A percentile compares a stretch with the other conserved stretches of the same genome.
These are phyloP conservation scores for Phyllosticta citribraziliensis DNA, from an alignment of 2,329 filamentous ascomycete species.

Conservation along the genomic window DNA sequence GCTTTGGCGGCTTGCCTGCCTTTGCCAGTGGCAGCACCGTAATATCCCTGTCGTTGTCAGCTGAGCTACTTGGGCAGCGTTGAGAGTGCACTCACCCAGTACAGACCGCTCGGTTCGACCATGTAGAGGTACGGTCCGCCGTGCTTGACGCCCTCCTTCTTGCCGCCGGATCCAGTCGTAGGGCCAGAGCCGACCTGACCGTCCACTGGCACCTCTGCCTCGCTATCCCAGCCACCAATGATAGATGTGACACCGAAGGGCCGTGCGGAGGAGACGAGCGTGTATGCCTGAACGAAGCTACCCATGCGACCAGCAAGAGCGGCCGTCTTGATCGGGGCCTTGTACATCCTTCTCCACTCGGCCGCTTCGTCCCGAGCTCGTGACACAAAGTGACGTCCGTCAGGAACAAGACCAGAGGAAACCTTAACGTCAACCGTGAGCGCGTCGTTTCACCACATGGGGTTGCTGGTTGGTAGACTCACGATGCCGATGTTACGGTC, in stretches of 20 bases:
- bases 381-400: conserved; percentile 89
- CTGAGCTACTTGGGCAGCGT: neutral
- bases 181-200: conserved; percentile 83
- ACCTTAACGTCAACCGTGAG: conserved; percentile 47
- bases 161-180: conserved; percentile 70
- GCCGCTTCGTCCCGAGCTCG: conserved; percentile 89
- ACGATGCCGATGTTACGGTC: conserved; percentile 92
- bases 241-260: conserved; percentile 96
- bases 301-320: conserved; percentile 90
- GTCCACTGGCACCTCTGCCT: conserved; percentile 75
- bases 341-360: conserved; percentile 87
- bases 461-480: conserved; percentile 31
- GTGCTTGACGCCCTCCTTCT: conserved; percentile 61
- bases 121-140: conserved; percentile 95
- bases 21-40: conserved; percentile 94
- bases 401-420: conserved; percentile 86
- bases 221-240: conserved; percentile 85
- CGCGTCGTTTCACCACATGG: neutral
- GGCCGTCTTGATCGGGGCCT: conserved; percentile 80
- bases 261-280: conserved; percentile 90
- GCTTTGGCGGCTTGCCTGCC: conserved; percentile 94
- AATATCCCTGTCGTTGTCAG: conserved; percentile 59
- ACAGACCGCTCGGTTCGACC: conserved; percentile 94
- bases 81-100: conserved; percentile 58
- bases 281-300: conserved; percentile 93